phyloP scores from a whole-genome alignment of 78 protist species.

The Dictyostelium purpureum region DNA sequence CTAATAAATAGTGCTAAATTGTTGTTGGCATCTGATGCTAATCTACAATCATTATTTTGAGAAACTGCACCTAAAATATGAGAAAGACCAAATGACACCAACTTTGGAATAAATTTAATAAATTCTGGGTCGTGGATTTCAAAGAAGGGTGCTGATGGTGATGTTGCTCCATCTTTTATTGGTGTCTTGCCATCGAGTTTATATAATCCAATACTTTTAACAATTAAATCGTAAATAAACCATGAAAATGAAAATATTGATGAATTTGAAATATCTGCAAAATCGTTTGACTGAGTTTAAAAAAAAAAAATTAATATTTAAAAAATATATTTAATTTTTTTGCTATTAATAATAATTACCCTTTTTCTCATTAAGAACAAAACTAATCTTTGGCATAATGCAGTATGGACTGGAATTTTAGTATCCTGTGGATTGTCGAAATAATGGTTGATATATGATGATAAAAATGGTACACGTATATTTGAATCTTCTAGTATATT shows the following conservation, averaged over 20 bases:
- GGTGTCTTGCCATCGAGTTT: slow-evolving; percentile 2
- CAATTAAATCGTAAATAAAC: slow-evolving; percentile 59
- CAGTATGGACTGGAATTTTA: slow-evolving; percentile 45
- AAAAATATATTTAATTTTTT: not conserved
- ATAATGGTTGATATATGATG: slow-evolving; percentile 16
- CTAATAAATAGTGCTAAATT: slow-evolving; percentile 47
- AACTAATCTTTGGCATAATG: slow-evolving; percentile 53
- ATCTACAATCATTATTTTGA: not conserved
- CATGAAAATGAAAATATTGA: slow-evolving; percentile 60
- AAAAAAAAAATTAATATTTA: not conserved
- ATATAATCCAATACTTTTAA: slow-evolving; percentile 25
- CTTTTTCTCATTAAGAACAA: slow-evolving; percentile 53
- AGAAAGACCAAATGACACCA: slow-evolving; percentile 29
- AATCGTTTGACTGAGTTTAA: not conserved
- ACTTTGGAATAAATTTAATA: slow-evolving; percentile 44
- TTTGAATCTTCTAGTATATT: slow-evolving; percentile 17
- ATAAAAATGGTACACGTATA: slow-evolving; percentile 51
- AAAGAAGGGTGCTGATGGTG: not conserved
- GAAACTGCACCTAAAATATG: slow-evolving; percentile 3
- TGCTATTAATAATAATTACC: not conserved
- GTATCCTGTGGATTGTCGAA: slow-evolving; percentile 41
- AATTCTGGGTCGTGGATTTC: slow-evolving; percentile 27
- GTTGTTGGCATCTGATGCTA: slow-evolving; percentile 64
- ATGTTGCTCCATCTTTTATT: not conserved
- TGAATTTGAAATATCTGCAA: slow-evolving; percentile 1